Conservation (phyloP, 176 grass and related monocot genomes). For the Carex parvula region DNA sequence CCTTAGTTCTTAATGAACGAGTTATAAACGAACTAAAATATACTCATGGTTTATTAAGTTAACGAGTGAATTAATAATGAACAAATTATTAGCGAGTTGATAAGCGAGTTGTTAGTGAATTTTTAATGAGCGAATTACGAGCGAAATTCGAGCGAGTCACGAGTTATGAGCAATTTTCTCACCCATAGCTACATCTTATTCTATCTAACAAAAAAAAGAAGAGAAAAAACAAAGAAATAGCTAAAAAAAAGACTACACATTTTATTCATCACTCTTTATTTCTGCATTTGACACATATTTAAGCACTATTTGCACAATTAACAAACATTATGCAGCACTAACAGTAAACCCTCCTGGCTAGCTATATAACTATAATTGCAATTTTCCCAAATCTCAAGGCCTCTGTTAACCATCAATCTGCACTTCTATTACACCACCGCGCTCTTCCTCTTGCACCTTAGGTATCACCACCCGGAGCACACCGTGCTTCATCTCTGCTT, state of each 20-base stretch:
- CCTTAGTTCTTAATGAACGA: no score
- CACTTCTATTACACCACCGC: constrained; percentile 25
- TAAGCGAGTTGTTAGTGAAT: no score
- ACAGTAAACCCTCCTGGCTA: not conserved
- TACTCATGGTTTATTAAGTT: no score
- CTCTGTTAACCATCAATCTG: constrained; percentile 21
- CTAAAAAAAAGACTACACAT: not conserved
- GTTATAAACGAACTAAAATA: no score
- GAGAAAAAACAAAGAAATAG: not conserved
- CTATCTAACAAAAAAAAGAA: no score
- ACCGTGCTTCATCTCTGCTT: constrained; percentile 42
- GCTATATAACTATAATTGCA: not conserved
- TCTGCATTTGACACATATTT: not conserved
- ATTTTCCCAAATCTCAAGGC: not conserved
- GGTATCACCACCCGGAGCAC: constrained; percentile 34
- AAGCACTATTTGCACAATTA: not conserved
- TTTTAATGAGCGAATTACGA: no score
- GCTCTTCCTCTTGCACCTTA: constrained; percentile 25
- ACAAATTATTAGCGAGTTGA: no score
- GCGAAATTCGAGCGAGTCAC: no score
- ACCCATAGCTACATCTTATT: no score
- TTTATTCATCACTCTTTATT: not conserved
- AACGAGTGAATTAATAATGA: no score
- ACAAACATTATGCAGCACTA: not conserved
- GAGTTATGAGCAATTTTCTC: no score